Conservation (phyloP, 2,329 filamentous ascomycete species). For the Cercospora sp. region DNA sequence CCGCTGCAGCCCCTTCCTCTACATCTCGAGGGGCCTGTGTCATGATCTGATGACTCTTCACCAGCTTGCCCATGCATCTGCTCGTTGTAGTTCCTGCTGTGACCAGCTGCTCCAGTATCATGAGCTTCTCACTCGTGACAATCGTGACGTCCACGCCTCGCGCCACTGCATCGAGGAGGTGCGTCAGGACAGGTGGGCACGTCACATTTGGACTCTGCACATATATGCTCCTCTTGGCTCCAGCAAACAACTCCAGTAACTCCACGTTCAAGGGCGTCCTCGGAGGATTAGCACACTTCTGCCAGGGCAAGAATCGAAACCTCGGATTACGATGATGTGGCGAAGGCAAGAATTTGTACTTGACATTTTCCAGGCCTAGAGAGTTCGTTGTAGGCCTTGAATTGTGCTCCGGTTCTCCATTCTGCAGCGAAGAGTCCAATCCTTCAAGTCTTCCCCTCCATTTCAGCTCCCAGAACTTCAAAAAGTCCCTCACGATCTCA, state of each 20-base stretch:
- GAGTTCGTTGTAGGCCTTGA: background rate
- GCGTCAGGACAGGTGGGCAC: constrained; percentile 61
- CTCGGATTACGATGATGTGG: constrained; percentile 68
- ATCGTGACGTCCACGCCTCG: constrained; percentile 65
- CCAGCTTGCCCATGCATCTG: constrained; percentile 61
- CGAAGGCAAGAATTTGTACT: constrained; percentile 69
- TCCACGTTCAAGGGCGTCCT: constrained; percentile 68
- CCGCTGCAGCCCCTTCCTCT: constrained; percentile 46
- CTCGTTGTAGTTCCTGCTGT: constrained; percentile 74
- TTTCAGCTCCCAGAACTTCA: constrained; percentile 67
- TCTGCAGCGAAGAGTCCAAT: background rate
- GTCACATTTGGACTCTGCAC: constrained; percentile 80
- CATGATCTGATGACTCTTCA: constrained; percentile 53
- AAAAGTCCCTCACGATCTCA: constrained; percentile 59
- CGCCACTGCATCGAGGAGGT: constrained; percentile 60
- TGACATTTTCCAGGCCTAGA: constrained; percentile 36
- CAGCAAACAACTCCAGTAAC: constrained; percentile 60
- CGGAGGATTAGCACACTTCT: constrained; percentile 51
- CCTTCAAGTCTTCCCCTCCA: constrained; percentile 55
- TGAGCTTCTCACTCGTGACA: constrained; percentile 39
- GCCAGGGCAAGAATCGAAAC: constrained; percentile 62
- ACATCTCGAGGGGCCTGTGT: constrained; percentile 34
- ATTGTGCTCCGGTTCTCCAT: background rate
- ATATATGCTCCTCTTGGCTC: constrained; percentile 60
- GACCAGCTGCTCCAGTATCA: constrained; percentile 71